Base-by-base conservation (phyloP, 2,329 filamentous ascomycete species). In the Aspergillus fischeri region DNA sequence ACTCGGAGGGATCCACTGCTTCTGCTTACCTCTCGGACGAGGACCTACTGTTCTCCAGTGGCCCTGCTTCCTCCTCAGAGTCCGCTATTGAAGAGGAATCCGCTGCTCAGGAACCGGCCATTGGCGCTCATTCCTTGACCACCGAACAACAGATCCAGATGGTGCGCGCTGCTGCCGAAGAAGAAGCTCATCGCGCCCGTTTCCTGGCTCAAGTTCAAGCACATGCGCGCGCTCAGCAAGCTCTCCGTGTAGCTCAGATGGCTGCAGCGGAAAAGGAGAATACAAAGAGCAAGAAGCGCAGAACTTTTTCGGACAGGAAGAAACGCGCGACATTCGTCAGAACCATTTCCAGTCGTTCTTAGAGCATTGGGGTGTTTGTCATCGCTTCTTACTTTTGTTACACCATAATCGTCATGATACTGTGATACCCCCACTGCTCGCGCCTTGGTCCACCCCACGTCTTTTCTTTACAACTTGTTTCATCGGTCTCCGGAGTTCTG, bases 11-110 rank as follows among this genome's bases (percentile, higher is more conserved):
- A 14, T 68, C 67, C 1, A 70, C 62, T 7, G 67, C 71, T 50
- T 75, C 69, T 58, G 72, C 75, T 49, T 77, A 74, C 52, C 71
- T 77, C 28, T 76, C 75, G 11, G 75, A 77, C 49, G 75, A 77
- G 56, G 75, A 77, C 49, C 69, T 47, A 24, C 44, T 77, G 41
- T 72, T 73, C 58, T 69, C 69, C 54, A 67, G 68, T 54, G 67
- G 68, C n/a, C 63, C 68, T 52, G 62, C 67, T 11, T 60, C 71
- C 3, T 60, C 62, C 4, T 62, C 64, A 1, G 69, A 70, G 28
- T 53, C 59, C 5, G 62, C 60, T 4, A 58, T 71, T 21, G 67
- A 69, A 50, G 69, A 72, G 21, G 70, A 73, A 48, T 65, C 64
- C 1, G 60, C 63, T 3, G 60, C 59, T 11, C 50, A 65, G 27